A percentile compares a stretch with the other conserved stretches of the same genome.
Conservation (phyloP, 2,329 filamentous ascomycete genomes). For the Zalaria sp. region DNA sequence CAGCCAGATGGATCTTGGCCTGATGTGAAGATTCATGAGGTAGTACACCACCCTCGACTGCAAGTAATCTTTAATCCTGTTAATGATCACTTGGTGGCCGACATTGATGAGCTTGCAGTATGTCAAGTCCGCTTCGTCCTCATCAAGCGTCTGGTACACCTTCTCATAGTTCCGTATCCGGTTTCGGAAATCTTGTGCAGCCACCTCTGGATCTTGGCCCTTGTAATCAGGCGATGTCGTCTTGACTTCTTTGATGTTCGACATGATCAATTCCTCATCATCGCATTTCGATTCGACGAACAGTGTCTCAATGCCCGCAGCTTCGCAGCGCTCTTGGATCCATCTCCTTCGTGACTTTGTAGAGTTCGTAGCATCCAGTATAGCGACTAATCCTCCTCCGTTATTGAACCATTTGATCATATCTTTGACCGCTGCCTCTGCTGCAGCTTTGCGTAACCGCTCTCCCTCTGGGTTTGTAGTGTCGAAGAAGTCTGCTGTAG, state of each 20-base stretch:
- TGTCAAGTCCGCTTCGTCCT: constrained; percentile 74
- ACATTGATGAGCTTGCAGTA: constrained; percentile 98
- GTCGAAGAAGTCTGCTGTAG: constrained; percentile 90
- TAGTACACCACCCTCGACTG: constrained; percentile 96
- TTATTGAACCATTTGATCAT: constrained; percentile 87
- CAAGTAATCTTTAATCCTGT: constrained; percentile 90
- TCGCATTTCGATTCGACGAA: constrained; percentile 98
- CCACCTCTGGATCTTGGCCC: constrained; percentile 84
- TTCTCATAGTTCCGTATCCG: constrained; percentile 96
- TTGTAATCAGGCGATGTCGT: constrained; percentile 89
- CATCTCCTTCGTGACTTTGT: constrained; percentile 80
- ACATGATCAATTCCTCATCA: constrained; percentile 91
- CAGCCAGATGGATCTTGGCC: constrained; percentile 89
- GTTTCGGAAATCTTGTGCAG: constrained; percentile 82
- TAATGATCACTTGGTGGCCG: constrained; percentile 93
- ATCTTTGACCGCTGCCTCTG: constrained; percentile 80
- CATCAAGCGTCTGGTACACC: constrained; percentile 86
- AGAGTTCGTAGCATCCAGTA: constrained; percentile 93
- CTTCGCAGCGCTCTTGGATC: constrained; percentile 69
- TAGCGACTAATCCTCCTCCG: constrained; percentile 69
- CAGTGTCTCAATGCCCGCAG: constrained; percentile 71
- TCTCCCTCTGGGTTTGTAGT: constrained; percentile 82
- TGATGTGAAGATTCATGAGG: constrained; percentile 96
- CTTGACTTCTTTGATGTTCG: constrained; percentile 95
- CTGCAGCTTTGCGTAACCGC: constrained; percentile 71